Percentiles rank a stretch among this genome's conserved stretches.
Conservation (phyloP, 805 yeast genomes). For the Wickerhamiella kurtzmanii region DNA sequence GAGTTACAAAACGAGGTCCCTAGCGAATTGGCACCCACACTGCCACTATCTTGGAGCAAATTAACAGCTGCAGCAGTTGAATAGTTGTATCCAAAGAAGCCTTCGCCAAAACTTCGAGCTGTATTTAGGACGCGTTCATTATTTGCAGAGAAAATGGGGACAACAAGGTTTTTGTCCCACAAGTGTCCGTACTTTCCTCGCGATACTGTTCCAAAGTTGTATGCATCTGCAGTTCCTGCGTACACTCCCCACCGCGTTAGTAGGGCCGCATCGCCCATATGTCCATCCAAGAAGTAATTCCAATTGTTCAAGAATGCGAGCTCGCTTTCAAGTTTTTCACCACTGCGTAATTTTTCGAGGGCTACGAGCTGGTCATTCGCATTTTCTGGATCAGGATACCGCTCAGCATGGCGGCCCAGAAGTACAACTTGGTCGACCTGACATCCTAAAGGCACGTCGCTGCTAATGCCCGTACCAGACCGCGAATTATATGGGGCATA, state of each 20-base stretch:
- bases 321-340: conserved; percentile 6
- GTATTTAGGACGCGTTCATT: conserved; percentile 31
- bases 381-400: conserved; percentile 28
- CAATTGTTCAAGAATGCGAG: conserved; percentile 8
- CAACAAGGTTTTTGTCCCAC: conserved; percentile 24
- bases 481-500: conserved; percentile 36
- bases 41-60: conserved; percentile 34
- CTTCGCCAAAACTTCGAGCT: conserved; percentile 41
- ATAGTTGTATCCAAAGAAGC: conserved; percentile 37
- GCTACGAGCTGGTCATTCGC: conserved; percentile 16
- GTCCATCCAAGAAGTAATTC: conserved; percentile 23
- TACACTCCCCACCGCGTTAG: conserved; percentile 32
- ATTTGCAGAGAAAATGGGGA: conserved; percentile 30
- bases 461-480: conserved; percentile 35
- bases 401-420: conserved; percentile 39
- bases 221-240: conserved; percentile 34
- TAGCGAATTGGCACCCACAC: conserved; percentile 44
- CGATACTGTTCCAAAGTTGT: conserved; percentile 33
- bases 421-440: conserved; percentile 36
- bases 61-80: conserved; percentile 26
- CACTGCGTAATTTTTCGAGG: conserved; percentile 9
- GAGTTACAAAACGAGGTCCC: conserved; percentile 33
- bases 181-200: conserved; percentile 32
- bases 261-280: conserved; percentile 26
- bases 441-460: conserved; percentile 34